Percentiles rank a stretch among this genome's conserved stretches.
These are phyloP conservation scores for Alliaria petiolata DNA, from an alignment of 345 rosid genomes.

Conservation along the genomic window DNA sequence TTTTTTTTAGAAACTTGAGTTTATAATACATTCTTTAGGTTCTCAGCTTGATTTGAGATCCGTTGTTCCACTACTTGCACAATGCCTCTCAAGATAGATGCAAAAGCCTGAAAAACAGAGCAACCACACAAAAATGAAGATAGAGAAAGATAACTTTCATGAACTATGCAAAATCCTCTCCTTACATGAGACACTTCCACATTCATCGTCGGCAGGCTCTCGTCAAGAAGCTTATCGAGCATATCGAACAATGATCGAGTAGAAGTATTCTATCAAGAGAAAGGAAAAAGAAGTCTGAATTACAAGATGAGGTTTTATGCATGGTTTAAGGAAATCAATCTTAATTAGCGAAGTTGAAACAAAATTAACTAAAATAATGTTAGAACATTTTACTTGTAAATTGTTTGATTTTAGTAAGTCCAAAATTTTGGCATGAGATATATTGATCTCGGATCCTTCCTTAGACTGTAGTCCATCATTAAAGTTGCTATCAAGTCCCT, in stretches of 20 bases:
- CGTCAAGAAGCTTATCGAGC: conserved; percentile 56
- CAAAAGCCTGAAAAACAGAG: conserved; percentile 37
- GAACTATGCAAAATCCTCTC: conserved; percentile 2
- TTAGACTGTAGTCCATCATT: conserved; percentile 35
- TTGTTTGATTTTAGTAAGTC: conserved; percentile 52
- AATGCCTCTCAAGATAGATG: conserved; percentile 49
- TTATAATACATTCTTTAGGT: conserved; percentile 53
- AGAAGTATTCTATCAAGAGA: conserved; percentile 55
- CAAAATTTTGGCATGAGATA: conserved; percentile 45
- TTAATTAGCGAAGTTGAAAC: background rate
- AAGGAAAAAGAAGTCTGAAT: conserved; percentile 5
- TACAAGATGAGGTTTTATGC: background rate
- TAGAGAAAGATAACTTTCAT: background rate
- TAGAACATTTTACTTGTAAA: conserved; percentile 16
- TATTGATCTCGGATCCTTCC: conserved; percentile 42
- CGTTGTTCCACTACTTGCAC: conserved; percentile 62
- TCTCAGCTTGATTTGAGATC: conserved; percentile 62
- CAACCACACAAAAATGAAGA: background rate
- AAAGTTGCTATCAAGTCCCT: conserved; percentile 15
- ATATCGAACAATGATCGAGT: conserved; percentile 57
- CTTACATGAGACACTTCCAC: conserved; percentile 65
- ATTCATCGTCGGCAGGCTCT: conserved; percentile 49
- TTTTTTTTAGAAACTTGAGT: too few relatives aligned
- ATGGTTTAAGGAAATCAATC: background rate
- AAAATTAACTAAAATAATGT: background rate